Evolutionary conservation across 176 grass and related monocot genomes (phyloP).

Genomic region (Paspalum vaginatum): DNA sequence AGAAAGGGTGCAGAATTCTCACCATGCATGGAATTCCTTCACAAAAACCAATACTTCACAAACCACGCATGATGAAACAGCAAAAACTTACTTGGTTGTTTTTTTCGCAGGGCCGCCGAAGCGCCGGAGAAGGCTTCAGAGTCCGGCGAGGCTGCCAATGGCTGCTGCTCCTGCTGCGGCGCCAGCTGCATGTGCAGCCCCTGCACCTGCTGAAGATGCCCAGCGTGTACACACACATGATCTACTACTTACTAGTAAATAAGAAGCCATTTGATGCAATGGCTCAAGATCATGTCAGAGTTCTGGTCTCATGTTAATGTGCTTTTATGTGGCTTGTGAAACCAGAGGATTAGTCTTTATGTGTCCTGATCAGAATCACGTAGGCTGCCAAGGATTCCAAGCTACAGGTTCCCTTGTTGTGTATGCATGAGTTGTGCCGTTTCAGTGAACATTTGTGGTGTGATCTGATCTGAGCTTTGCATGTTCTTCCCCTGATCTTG

Average conservation of each 20-base stretch:
- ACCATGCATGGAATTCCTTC: not conserved
- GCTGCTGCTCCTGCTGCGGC: slow-evolving; percentile 51
- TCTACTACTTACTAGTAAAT: slow-evolving; percentile 18
- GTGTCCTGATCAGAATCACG: not conserved
- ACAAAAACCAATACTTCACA: too few relatives aligned
- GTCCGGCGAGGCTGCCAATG: slow-evolving; percentile 8
- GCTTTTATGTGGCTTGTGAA: not conserved
- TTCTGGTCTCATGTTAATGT: not conserved
- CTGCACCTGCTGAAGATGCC: slow-evolving; percentile 37
- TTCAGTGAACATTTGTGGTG: not conserved
- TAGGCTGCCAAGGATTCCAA: not conserved
- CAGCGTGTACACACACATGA: not conserved
- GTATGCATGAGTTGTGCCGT: not conserved
- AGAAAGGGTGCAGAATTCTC: slow-evolving; percentile 29
- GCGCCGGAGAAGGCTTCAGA: not conserved
- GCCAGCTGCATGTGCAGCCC: slow-evolving; percentile 43
- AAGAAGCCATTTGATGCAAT: slow-evolving; percentile 23
- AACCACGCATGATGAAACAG: too few relatives aligned
- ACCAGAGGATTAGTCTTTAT: not conserved
- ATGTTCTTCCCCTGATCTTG: not conserved
- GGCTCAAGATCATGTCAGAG: slow-evolving; percentile 3
- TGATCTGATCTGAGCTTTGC: not conserved
- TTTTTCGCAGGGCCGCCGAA: slow-evolving; percentile 3
- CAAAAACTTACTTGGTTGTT: not conserved
- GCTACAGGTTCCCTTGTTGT: not conserved